Percentiles rank a stretch among this genome's conserved stretches.
Conservation (phyloP, 2,329 filamentous ascomycete species). For the Lachnellula hyalina region DNA sequence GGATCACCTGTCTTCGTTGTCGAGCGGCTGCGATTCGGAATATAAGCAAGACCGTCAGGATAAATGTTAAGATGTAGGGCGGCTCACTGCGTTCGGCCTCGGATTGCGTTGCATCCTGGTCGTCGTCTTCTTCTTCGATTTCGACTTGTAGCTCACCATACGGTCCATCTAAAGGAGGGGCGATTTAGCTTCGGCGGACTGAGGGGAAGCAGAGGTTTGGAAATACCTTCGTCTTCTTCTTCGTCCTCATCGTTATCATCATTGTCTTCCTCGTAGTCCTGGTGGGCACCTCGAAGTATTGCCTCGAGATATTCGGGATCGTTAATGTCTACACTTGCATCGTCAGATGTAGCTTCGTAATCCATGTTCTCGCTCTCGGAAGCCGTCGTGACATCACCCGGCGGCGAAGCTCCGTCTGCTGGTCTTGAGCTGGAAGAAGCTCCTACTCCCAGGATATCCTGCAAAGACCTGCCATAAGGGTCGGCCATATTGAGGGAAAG, state of each 20-base stretch:
- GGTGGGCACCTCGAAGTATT: constrained; percentile 2
- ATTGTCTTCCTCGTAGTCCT: constrained; percentile 14
- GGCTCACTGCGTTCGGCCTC: constrained; percentile 32
- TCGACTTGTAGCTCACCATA: constrained; percentile 25
- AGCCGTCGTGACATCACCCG: background rate
- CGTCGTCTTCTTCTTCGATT: constrained; percentile 36
- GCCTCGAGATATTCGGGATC: background rate
- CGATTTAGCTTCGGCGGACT: background rate
- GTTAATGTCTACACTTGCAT: constrained; percentile 1
- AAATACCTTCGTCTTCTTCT: background rate
- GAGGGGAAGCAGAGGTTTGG: background rate
- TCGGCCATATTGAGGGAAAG: background rate
- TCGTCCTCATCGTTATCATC: constrained; percentile 8
- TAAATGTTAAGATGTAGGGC: constrained; percentile 22
- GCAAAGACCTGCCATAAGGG: background rate
- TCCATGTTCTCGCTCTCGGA: constrained; percentile 28
- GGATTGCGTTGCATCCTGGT: constrained; percentile 25
- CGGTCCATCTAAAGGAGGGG: background rate
- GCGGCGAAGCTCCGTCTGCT: background rate
- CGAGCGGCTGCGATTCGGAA: constrained; percentile 21
- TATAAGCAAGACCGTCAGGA: constrained; percentile 26
- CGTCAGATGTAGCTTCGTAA: constrained; percentile 24
- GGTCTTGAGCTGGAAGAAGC: background rate
- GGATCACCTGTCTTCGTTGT: constrained; percentile 19
- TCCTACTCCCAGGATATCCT: background rate